A percentile compares a stretch with the other conserved stretches of the same genome.
phyloP scores from a whole-genome alignment of 495 filamentous ascomycete species.

The Evernia prunastri region DNA sequence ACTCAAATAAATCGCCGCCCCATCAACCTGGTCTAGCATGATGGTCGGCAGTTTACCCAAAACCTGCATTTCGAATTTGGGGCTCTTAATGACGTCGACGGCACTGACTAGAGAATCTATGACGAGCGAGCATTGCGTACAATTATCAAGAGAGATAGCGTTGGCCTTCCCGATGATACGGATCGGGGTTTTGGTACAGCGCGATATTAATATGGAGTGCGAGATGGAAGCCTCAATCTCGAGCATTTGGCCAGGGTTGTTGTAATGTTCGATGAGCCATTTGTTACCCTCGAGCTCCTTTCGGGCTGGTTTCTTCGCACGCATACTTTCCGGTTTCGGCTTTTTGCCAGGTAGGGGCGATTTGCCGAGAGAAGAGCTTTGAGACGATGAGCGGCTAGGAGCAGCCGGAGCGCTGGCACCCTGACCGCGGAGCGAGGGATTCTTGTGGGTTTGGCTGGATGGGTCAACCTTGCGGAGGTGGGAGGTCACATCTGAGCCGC shows the following conservation, averaged over 20 bases:
- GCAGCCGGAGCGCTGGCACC: slow-evolving; percentile 54
- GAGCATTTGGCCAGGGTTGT: slow-evolving; percentile 63
- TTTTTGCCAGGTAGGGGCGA: slow-evolving; percentile 81
- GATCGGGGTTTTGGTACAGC: slow-evolving; percentile 84
- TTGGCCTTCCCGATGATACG: slow-evolving; percentile 89
- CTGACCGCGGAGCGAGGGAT: slow-evolving; percentile 75
- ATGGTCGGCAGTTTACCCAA: slow-evolving; percentile 77
- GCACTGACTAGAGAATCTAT: slow-evolving; percentile 85
- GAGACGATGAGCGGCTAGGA: slow-evolving; percentile 47
- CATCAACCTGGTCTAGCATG: slow-evolving; percentile 87
- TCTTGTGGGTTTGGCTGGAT: slow-evolving; percentile 96
- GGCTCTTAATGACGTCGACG: slow-evolving; percentile 88
- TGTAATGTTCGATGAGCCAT: slow-evolving; percentile 94
- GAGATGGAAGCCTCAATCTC: slow-evolving; percentile 71
- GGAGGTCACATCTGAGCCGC: slow-evolving; percentile 76
- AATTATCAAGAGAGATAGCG: slow-evolving; percentile 89
- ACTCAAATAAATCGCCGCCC: slow-evolving; percentile 76
- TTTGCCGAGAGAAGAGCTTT: slow-evolving; percentile 53
- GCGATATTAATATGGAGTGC: slow-evolving; percentile 86
- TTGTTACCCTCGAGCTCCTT: slow-evolving; percentile 93
- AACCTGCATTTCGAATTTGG: slow-evolving; percentile 87
- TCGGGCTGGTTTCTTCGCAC: slow-evolving; percentile 82
- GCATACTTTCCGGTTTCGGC: slow-evolving; percentile 92
- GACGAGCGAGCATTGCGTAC: slow-evolving; percentile 71
- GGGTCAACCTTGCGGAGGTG: slow-evolving; percentile 88